Percentiles rank a stretch among this genome's conserved stretches.
Conservation (phyloP, 768 basidiomycete genomes). For the Floccularia luteovirens region DNA sequence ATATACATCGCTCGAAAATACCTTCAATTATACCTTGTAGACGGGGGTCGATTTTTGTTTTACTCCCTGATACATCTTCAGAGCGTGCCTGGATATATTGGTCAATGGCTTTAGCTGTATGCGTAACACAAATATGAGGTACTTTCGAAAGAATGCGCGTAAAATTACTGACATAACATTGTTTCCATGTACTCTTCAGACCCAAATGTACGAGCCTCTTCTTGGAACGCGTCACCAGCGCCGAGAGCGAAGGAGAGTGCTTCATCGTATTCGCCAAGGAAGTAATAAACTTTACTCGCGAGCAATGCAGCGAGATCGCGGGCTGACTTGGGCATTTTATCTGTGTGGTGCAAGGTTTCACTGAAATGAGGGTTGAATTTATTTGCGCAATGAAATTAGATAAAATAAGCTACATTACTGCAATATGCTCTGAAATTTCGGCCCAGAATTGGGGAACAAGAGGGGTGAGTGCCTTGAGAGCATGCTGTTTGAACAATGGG, state of each 20-base stretch:
- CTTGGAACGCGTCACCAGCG: conserved; percentile 81
- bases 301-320: conserved; percentile 84
- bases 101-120: conserved; percentile 90
- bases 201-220: conserved; percentile 51
- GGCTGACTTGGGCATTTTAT: conserved; percentile 64
- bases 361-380: conserved; percentile 31
- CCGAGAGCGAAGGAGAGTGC: conserved; percentile 92
- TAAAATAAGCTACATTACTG: conserved; percentile 59
- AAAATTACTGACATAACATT: conserved; percentile 68
- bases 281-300: conserved; percentile 98
- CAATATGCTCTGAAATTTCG: conserved; percentile 93
- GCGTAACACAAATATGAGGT: conserved; percentile 4
- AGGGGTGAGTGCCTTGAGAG: conserved; percentile 72
- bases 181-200: conserved; percentile 92
- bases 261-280: conserved; percentile 92
- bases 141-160: not conserved
- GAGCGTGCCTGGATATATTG: conserved; percentile 72
- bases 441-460: conserved; percentile 97
- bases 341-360: conserved; percentile 84
- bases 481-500: conserved; percentile 83
- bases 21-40: conserved; percentile 82
- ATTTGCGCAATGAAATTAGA: conserved; percentile 3
- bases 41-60: conserved; percentile 68
- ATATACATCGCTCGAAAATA: conserved; percentile 80
- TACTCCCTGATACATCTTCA: conserved; percentile 42